Conservation (phyloP, 2,329 filamentous ascomycete genomes). For the Biscogniauxia mediterranea region DNA sequence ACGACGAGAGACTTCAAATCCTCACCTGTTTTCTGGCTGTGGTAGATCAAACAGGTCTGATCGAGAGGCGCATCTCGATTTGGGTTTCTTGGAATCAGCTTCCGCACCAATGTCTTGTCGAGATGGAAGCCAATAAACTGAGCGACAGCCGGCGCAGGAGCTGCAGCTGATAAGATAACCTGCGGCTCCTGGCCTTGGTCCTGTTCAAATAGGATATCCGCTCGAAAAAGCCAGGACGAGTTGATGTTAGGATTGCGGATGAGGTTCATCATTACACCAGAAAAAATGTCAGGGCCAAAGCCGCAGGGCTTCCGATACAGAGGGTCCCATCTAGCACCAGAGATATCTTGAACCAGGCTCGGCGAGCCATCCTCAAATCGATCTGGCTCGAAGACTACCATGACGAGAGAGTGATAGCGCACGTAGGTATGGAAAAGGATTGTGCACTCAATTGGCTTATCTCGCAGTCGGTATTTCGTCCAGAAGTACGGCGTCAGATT, state of each 20-base stretch:
- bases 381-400: slow-evolving; percentile 37
- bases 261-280: slow-evolving; percentile 68
- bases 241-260: slow-evolving; percentile 79
- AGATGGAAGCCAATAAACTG: slow-evolving; percentile 47
- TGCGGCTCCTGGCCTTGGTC: slow-evolving; percentile 34
- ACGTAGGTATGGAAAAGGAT: slow-evolving; percentile 2
- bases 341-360: slow-evolving; percentile 36
- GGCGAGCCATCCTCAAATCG: slow-evolving; percentile 33
- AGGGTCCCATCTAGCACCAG: slow-evolving; percentile 48
- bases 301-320: slow-evolving; percentile 56
- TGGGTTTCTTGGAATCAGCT: slow-evolving; percentile 78
- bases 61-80: slow-evolving; percentile 71
- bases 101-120: slow-evolving; percentile 68
- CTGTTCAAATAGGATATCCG: slow-evolving; percentile 66
- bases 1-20: slow-evolving; percentile 58
- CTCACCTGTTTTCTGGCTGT: slow-evolving; percentile 29
- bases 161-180: slow-evolving; percentile 27
- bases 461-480: not conserved
- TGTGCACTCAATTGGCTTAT: slow-evolving; percentile 1
- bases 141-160: slow-evolving; percentile 36
- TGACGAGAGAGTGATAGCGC: slow-evolving; percentile 2
- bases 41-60: slow-evolving; percentile 79
- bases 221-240: slow-evolving; percentile 73
- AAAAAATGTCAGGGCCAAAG: slow-evolving; percentile 64
- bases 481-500: not conserved